Conservation (phyloP, 495 filamentous ascomycete species). For the Pyrenopolyporus hunteri region DNA sequence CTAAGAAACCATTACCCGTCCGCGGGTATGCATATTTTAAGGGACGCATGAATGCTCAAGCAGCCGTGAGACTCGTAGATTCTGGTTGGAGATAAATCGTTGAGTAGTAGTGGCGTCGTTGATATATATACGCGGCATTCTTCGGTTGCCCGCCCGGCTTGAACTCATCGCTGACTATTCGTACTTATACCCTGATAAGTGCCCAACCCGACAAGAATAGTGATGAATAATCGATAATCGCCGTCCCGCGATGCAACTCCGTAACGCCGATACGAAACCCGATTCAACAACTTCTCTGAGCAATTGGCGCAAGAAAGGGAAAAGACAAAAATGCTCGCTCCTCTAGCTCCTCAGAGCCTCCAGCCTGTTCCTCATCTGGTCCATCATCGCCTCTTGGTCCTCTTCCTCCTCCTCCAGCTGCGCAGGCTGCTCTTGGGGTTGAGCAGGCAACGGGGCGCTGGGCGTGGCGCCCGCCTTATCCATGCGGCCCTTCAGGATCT, state of each 20-base stretch:
- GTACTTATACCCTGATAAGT: not conserved
- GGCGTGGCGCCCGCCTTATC: constrained; percentile 67
- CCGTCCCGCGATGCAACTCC: constrained; percentile 31
- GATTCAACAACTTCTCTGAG: not conserved
- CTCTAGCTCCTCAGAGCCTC: constrained; percentile 88
- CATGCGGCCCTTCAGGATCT: constrained; percentile 83
- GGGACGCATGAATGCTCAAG: too few species aligned
- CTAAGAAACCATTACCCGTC: too few species aligned
- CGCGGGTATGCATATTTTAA: too few species aligned
- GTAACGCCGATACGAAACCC: constrained; percentile 36
- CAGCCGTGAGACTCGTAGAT: too few species aligned
- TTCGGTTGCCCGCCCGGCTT: constrained; percentile 4
- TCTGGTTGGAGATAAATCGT: too few species aligned
- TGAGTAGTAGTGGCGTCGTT: too few species aligned
- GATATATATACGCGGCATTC: constrained; percentile 35
- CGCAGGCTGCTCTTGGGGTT: constrained; percentile 53
- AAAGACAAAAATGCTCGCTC: not conserved
- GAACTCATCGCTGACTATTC: not conserved
- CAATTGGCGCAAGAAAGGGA: not conserved
- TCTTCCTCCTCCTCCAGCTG: constrained; percentile 78
- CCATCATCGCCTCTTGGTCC: constrained; percentile 83
- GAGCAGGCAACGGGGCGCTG: constrained; percentile 62
- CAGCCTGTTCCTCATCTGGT: constrained; percentile 89
- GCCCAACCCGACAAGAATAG: not conserved
- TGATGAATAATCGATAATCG: constrained; percentile 15